Evolutionary conservation across 1,284 basidiomycete genomes (phyloP).

Genomic region (Ceratobasidium sp.): DNA sequence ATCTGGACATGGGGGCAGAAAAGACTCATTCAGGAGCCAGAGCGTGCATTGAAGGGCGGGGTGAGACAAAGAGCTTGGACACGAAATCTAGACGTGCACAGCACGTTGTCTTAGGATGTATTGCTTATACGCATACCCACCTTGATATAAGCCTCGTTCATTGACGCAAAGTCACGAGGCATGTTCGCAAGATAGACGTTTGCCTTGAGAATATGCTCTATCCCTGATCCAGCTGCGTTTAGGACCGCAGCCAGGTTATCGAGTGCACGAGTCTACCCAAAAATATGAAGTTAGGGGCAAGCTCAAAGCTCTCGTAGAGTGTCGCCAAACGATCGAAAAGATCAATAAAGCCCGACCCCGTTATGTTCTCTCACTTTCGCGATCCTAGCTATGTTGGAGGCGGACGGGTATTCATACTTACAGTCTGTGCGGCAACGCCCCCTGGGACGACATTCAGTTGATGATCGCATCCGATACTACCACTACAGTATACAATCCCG

Average conservation of each 20-base stretch:
- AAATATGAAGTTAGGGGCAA: conserved; percentile 22
- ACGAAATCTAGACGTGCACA: neutral
- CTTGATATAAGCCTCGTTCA: conserved; percentile 63
- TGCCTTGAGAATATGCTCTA: conserved; percentile 67
- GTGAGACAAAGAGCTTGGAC: neutral
- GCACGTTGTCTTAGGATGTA: neutral
- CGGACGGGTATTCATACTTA: conserved; percentile 47
- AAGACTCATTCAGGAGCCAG: neutral
- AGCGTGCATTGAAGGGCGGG: neutral
- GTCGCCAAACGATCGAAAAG: neutral
- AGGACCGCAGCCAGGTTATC: conserved; percentile 66
- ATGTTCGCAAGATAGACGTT: conserved; percentile 66
- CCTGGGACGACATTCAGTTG: conserved; percentile 62
- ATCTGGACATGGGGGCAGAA: neutral
- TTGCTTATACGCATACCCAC: conserved; percentile 48
- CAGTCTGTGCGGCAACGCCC: conserved; percentile 62
- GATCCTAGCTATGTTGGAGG: no score
- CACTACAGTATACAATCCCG: conserved; percentile 64
- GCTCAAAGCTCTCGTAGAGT: neutral
- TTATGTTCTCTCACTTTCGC: no score
- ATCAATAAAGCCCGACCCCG: neutral
- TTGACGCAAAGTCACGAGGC: conserved; percentile 57
- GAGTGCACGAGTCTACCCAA: conserved; percentile 59
- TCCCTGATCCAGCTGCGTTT: conserved; percentile 64
- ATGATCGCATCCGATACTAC: conserved; percentile 62